Evolutionary conservation across 768 basidiomycete genomes (phyloP).

Genomic region (Mycena kentingensis): DNA sequence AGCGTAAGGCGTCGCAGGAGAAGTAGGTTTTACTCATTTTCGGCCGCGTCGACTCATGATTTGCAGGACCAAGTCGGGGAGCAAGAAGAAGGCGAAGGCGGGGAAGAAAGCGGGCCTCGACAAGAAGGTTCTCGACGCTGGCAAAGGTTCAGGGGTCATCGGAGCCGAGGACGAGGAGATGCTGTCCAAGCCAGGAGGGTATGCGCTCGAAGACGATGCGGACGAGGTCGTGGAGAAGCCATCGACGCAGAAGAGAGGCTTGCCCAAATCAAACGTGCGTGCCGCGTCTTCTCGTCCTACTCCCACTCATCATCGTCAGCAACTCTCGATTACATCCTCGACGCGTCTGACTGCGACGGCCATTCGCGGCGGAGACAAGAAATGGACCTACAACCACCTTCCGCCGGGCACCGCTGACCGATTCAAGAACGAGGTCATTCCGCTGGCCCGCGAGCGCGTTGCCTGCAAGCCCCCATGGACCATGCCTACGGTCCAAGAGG

Average conservation of each 20-base stretch:
- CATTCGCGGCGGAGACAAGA: neutral
- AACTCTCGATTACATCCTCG: neutral
- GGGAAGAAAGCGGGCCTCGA: neutral
- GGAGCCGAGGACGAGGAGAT: neutral
- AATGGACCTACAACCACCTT: neutral
- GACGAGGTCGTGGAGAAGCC: slow-evolving; percentile 1
- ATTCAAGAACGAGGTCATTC: neutral
- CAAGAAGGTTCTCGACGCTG: neutral
- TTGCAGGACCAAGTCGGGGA: too few relatives aligned
- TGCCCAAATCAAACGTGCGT: neutral
- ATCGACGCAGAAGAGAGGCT: neutral
- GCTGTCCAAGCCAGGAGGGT: neutral
- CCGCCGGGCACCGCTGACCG: neutral
- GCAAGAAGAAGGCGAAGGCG: neutral
- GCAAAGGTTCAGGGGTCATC: neutral
- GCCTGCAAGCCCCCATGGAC: neutral
- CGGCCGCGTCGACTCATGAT: neutral
- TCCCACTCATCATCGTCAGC: neutral
- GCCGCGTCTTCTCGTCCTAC: neutral
- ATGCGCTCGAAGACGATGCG: slow-evolving; percentile 2
- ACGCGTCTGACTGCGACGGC: neutral
- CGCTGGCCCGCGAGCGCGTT: neutral
- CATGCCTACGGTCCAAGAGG: neutral
- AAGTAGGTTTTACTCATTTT: neutral
- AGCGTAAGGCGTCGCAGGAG: neutral